phyloP scores from a whole-genome alignment of 2,329 filamentous ascomycete species.

The Periconia macrospinosa region DNA sequence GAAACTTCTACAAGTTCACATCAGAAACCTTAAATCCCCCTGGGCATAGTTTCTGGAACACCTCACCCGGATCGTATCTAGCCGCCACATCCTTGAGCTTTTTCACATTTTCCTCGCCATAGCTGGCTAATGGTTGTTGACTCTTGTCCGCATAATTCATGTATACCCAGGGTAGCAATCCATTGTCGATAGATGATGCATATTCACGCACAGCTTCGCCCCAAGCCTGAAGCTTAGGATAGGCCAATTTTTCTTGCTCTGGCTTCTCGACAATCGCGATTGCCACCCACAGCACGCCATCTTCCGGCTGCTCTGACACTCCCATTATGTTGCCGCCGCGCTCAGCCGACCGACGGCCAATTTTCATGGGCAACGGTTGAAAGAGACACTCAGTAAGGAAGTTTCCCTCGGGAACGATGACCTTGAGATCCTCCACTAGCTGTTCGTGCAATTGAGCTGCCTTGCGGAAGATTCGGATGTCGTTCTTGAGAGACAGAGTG shows the following conservation, averaged over 20 bases:
- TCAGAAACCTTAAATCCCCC: conserved; percentile 34
- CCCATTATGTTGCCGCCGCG: conserved; percentile 48
- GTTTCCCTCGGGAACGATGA: conserved; percentile 28
- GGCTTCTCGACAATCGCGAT: background rate
- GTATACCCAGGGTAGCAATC: conserved; percentile 10
- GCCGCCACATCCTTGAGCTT: conserved; percentile 21
- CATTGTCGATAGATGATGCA: conserved; percentile 1
- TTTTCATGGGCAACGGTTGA: conserved; percentile 45
- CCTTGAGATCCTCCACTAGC: conserved; percentile 39
- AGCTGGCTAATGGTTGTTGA: conserved; percentile 11
- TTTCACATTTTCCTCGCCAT: conserved; percentile 18
- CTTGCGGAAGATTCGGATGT: conserved; percentile 38
- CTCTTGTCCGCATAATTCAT: conserved; percentile 24
- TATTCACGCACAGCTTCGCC: conserved; percentile 1
- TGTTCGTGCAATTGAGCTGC: conserved; percentile 46
- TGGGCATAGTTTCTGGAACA: conserved; percentile 28
- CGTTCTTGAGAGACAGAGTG: conserved; percentile 35
- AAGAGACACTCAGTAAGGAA: conserved; percentile 38
- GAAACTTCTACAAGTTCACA: background rate
- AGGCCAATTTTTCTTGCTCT: conserved; percentile 3
- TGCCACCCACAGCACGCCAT: conserved; percentile 1
- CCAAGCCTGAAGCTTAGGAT: conserved; percentile 2
- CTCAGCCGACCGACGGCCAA: conserved; percentile 34
- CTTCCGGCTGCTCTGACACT: conserved; percentile 23
- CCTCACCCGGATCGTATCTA: conserved; percentile 23